Evolutionary conservation across 768 basidiomycete species (phyloP), one percentile per base, ranked within the genome.

Genomic region (Terana coerulea): DNA sequence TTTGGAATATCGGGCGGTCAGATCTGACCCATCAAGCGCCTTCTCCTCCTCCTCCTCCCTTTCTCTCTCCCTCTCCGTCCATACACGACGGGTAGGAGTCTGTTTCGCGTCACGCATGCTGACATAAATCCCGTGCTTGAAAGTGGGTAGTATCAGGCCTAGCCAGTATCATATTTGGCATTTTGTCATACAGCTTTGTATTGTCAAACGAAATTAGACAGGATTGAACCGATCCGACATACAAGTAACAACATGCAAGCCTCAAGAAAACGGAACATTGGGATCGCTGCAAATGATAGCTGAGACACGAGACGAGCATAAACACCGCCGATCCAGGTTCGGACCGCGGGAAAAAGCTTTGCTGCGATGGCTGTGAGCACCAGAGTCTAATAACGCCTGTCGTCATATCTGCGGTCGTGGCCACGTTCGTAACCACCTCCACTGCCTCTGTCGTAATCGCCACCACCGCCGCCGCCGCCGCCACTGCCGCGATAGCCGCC

Each of bases 401-500:
- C 74, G 12, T 75, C 69, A 60, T 73, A 73, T 35, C 74, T 67
- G 51, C 77, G 70, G 46, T 77, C 75, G 45, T 72, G 62, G 21
- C 70, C 72, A 24, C 72, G 72, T 45, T 77, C 75, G 47, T 72
- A 64, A 19, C 70, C 71, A 17, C 72, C 71, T 52, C 75, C 67
- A 51, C 66, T 61, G 50, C 61, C 63, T 35, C 71, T 54, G 44
- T 75, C 69, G 28, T 64, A 55, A 53, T 71, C 69, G 14, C 75
- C 67, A 52, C 75, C 74, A 52, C 76, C 71, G 53, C 78, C 73
- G 51, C 80, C 68, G 33, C 73, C 77, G 57, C 80, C 73, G 48
- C 75, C 74, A 53, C 76, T 70, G 53, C 79, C 73, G 51, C 80
- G 67, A 34, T 73, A 76, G 56, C 80, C 73, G 49, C 81, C 71